Evolutionary conservation across 345 rosid species (phyloP), one percentile per base, ranked within the genome.

Genomic region (Mallotus nudiflorus): DNA sequence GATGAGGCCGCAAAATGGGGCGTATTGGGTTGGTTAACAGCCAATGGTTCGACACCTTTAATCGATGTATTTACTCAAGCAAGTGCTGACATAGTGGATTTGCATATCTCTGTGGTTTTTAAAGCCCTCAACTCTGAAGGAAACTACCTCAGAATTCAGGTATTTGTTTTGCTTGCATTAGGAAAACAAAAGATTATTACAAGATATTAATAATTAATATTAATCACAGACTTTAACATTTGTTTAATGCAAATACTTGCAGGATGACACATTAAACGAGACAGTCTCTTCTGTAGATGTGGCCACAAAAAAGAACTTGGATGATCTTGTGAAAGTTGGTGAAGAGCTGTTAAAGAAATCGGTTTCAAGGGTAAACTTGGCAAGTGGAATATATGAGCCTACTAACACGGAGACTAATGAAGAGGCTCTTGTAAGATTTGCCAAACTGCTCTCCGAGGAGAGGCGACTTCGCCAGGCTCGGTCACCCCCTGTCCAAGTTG

Each of bases 21-120:
- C 15, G 0, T 90, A 20, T 14, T 88, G 55, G 85, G 91, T 12
- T 90, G 96, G 96, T 80, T 88, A 52, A 82, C 83, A 37, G 64
- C 75, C 3, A 78, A 73, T 51, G 76, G 73, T 25, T 75, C 83
- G 11, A 82, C 86, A 2, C 96, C 96, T 0, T 40, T 88, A 68
- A 73, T 90, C 6, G 86, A 90, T 65, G 77, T 80, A 10, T 88
- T 86, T 48, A 83, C 31, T 20, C 88, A 90, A 35, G 92, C 92
- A 4, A 87, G 96, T 40, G 73, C 80, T 4, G 89, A 88, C 56
- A 82, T 88, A 86, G 85, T 85, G 27, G 96, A 90, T 70, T 68
- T 79, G 45, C 90, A 88, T 70, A 67, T 90, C 27, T 76, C 87
- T 6, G 52, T 66, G 0, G 83, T 91, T 0, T 91, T 87, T 31